Evolutionary conservation across 805 yeast species (phyloP).

Genomic region (Saturnispora kantuleensis): DNA sequence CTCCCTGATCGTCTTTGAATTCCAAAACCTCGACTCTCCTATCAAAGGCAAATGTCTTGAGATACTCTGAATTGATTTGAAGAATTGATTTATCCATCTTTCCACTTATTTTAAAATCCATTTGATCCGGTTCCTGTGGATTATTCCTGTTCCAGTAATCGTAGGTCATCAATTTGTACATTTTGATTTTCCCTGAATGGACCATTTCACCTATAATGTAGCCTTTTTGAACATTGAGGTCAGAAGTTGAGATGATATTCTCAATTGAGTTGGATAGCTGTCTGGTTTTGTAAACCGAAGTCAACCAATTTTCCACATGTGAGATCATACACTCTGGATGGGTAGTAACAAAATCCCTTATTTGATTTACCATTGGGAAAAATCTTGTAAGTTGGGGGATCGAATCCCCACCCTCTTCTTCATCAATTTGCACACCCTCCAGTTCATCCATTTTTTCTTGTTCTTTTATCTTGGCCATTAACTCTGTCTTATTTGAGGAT

Average conservation of each 20-base stretch:
- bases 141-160: conserved; percentile 7
- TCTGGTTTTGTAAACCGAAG: conserved; percentile 33
- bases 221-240: conserved; percentile 12
- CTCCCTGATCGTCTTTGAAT: background rate
- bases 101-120: background rate
- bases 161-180: conserved; percentile 37
- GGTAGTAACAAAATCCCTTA: conserved; percentile 37
- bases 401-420: conserved; percentile 13
- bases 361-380: conserved; percentile 57
- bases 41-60: background rate
- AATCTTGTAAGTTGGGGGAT: conserved; percentile 25
- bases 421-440: conserved; percentile 28
- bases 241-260: conserved; percentile 15
- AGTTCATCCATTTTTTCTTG: conserved; percentile 3
- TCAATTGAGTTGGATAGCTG: conserved; percentile 10
- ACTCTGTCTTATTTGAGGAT: conserved; percentile 5
- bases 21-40: conserved; percentile 5
- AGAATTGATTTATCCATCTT: conserved; percentile 5
- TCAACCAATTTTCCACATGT: conserved; percentile 37
- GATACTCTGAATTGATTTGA: conserved; percentile 9
- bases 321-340: conserved; percentile 50
- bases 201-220: conserved; percentile 11
- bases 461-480: conserved; percentile 10
- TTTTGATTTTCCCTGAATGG: conserved; percentile 57
- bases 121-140: conserved; percentile 1